These are phyloP conservation scores for Rhodotorula glutinis DNA, from an alignment of 1,284 basidiomycete genomes.

Conservation along the genomic window DNA sequence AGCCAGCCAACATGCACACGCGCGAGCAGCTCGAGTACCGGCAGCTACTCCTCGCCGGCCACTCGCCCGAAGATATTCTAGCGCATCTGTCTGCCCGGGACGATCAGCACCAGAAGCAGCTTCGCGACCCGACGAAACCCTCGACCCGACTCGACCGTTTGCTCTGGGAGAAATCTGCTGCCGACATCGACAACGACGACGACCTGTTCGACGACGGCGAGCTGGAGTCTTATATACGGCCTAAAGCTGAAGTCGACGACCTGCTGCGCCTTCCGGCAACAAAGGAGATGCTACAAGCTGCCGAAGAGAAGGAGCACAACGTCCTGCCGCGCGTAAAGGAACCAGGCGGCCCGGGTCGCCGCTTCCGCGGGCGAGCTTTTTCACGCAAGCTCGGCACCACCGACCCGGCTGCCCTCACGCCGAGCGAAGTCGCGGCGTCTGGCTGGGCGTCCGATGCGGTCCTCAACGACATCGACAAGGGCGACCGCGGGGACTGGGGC, in stretches of 20 bases:
- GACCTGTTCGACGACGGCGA: constrained; percentile 60
- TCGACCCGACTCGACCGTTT: constrained; percentile 39
- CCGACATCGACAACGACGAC: constrained; percentile 53
- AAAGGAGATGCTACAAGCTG: constrained; percentile 11
- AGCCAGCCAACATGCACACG: neutral
- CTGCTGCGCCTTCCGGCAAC: constrained; percentile 44
- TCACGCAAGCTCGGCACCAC: neutral
- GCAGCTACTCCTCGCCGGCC: constrained; percentile 24
- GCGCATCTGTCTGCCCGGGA: constrained; percentile 3
- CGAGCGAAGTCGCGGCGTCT: neutral
- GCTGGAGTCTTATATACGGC: constrained; percentile 55
- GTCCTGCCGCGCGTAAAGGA: neutral
- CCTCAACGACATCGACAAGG: neutral
- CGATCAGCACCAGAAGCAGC: neutral
- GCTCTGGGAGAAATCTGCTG: constrained; percentile 53
- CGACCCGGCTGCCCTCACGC: neutral
- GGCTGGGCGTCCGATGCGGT: neutral
- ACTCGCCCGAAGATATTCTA: neutral
- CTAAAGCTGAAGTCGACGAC: constrained; percentile 51
- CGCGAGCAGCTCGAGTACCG: constrained; percentile 2
- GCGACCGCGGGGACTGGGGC: neutral
- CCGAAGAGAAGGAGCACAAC: neutral
- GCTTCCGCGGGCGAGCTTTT: neutral
- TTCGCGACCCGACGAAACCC: constrained; percentile 37
- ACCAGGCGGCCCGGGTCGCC: neutral